A percentile compares a stretch with the other conserved stretches of the same genome.
These are phyloP conservation scores for Leccinum fallax DNA, from an alignment of 1,284 basidiomycete species.

Conservation along the genomic window DNA sequence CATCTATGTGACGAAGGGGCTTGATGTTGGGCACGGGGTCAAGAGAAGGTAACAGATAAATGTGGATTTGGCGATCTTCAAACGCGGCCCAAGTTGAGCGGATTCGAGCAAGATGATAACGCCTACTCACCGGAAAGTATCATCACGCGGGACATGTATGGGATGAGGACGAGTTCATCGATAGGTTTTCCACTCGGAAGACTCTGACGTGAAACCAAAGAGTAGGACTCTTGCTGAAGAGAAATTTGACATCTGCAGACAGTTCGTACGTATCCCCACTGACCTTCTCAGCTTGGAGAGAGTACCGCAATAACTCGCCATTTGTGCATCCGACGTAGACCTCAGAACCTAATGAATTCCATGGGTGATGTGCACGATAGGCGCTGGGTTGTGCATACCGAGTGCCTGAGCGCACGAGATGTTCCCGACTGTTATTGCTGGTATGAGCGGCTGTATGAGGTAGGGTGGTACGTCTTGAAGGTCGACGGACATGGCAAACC, in stretches of 20 bases:
- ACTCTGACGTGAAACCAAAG: slow-evolving; percentile 65
- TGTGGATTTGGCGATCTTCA: slow-evolving; percentile 76
- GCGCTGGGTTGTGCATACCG: slow-evolving; percentile 42
- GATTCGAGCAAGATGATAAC: not conserved
- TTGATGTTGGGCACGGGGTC: slow-evolving; percentile 72
- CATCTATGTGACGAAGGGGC: slow-evolving; percentile 76
- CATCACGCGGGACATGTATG: slow-evolving; percentile 70
- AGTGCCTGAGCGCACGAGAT: slow-evolving; percentile 48
- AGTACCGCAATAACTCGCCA: slow-evolving; percentile 69
- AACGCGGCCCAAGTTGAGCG: slow-evolving; percentile 1
- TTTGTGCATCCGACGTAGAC: slow-evolving; percentile 76
- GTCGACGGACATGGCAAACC: slow-evolving; percentile 24
- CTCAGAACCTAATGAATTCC: slow-evolving; percentile 53
- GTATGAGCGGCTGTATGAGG: slow-evolving; percentile 55
- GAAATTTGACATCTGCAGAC: not conserved
- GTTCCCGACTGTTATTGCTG: slow-evolving; percentile 40
- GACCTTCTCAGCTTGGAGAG: slow-evolving; percentile 61
- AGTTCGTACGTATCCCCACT: slow-evolving; percentile 13
- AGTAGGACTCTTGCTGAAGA: slow-evolving; percentile 62
- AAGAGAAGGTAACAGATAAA: slow-evolving; percentile 79
- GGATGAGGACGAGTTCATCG: slow-evolving; percentile 77
- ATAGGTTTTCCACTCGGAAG: slow-evolving; percentile 65
- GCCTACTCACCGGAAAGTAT: slow-evolving; percentile 64
- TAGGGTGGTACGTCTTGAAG: slow-evolving; percentile 56
- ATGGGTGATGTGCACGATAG: slow-evolving; percentile 1